Conservation (phyloP, 352 stramenopile genomes). For the Discostella stelligera region DNA sequence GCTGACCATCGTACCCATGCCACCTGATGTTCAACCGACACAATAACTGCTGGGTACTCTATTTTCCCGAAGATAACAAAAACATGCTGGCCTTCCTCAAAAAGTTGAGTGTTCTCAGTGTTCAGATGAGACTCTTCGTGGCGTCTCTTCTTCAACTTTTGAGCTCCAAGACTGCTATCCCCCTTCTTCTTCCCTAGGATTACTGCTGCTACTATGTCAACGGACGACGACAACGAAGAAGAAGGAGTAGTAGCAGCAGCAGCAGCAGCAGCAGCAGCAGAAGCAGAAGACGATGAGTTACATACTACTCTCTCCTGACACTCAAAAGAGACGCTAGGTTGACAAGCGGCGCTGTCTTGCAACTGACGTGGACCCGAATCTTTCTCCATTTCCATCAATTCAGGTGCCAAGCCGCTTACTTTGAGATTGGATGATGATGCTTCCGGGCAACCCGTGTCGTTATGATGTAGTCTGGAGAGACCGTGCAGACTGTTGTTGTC, state of each 20-base stretch:
- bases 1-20: conserved; percentile 18
- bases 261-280: too few species aligned
- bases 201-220: too few species aligned
- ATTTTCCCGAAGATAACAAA: conserved; percentile 21
- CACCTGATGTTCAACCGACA: conserved; percentile 4
- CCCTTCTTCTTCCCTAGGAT: too few species aligned
- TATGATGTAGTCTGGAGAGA: not conserved
- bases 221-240: too few species aligned
- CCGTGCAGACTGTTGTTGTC: conserved; percentile 16
- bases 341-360: too few species aligned
- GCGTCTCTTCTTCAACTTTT: not conserved
- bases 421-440: not conserved
- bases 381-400: too few species aligned
- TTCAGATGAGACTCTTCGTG: not conserved
- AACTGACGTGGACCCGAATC: too few species aligned
- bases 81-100: conserved; percentile 16
- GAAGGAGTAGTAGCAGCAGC: too few species aligned
- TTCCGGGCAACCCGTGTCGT: not conserved
- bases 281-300: too few species aligned
- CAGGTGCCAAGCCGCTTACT: not conserved
- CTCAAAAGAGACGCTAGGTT: too few species aligned
- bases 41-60: conserved; percentile 20
- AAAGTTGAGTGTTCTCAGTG: not conserved
- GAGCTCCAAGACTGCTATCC: too few species aligned
- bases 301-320: too few species aligned